Evolutionary conservation across 257 asterid species (phyloP), one percentile per base, ranked within the genome.

Genomic region (Solanum gandarillasii): DNA sequence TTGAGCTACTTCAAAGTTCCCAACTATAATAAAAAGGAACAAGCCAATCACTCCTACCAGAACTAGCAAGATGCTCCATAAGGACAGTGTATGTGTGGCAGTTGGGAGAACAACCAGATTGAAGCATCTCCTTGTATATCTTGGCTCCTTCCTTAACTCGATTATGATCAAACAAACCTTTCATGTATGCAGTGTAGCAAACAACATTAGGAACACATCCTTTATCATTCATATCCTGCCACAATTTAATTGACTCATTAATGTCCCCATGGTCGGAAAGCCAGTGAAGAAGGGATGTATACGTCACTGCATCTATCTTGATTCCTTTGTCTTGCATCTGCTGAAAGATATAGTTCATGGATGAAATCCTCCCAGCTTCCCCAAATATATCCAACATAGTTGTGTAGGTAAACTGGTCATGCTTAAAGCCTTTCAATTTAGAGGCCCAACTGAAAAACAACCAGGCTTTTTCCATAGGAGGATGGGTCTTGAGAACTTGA

Each of bases 311-410:
- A 90, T 97, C 98, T 83, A 95, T 89, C 91, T 92, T 95, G 75
- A 97, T 85, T 73, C 95, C 93, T 52, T 93, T 93, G 35, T 92
- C 97, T 70, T 95, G 94, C 99, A 97, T 97, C 89, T 89, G 96
- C 82, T 88, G 87, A 83, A 93, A 95, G 25, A 97, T 91, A 87
- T 86, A 90, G 90, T 91, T 93, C 99, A 97, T 97, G 7, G 98
- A 95, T 4, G 94, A 87, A 60, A 95, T 92, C 88, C 99, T 91
- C 91, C 92, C 70, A 9, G 99, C 98, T 90, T 97, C 99, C 85
- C 99, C 99, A 75, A 97, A 95, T 32, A 97, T 97, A 90, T 97
- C 99, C 94, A 95, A 32, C 98, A 97, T 97, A 13, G 99, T 97
- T 16, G 99, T 97, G 88, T 93, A 97, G 39, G 99, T 95, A 87